Conservation (phyloP, 1,139 yeast genomes). For the Schizosaccharomyces versatilis region DNA sequence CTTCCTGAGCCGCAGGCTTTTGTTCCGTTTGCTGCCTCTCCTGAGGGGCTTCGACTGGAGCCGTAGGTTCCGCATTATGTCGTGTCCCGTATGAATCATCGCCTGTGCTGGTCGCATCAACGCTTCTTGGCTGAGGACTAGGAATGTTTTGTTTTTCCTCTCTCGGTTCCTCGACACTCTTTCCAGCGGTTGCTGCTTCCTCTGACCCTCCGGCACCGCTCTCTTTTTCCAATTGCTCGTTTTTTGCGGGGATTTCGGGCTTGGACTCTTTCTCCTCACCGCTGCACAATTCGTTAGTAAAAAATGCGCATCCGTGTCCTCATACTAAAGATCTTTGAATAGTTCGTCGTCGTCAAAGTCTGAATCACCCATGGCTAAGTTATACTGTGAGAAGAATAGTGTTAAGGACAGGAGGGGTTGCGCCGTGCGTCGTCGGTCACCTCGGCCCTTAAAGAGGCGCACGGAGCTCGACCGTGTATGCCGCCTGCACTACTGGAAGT, state of each 20-base stretch:
- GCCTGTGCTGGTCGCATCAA: too few species aligned
- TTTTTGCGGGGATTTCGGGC: slow-evolving; percentile 3
- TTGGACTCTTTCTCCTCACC: slow-evolving; percentile 20
- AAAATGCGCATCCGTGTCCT: slow-evolving; percentile 7
- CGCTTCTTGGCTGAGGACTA: too few species aligned
- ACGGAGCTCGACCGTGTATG: not conserved
- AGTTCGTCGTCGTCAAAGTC: slow-evolving; percentile 51
- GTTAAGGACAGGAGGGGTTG: not conserved
- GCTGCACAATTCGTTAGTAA: slow-evolving; percentile 9
- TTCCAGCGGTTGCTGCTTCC: not conserved
- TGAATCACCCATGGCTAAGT: slow-evolving; percentile 1
- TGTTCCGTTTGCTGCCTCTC: not conserved
- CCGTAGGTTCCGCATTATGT: too few species aligned
- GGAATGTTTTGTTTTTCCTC: not conserved
- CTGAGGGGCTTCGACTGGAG: too few species aligned
- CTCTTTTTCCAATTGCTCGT: slow-evolving; percentile 6
- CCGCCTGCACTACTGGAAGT: too few species aligned
- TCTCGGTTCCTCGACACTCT: not conserved
- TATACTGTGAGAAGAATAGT: not conserved
- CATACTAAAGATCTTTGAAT: slow-evolving; percentile 53
- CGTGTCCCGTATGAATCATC: too few species aligned
- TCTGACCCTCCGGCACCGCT: not conserved
- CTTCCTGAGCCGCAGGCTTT: slow-evolving; percentile 11
- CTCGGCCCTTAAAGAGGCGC: slow-evolving; percentile 1
- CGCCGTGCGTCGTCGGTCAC: not conserved